These are phyloP conservation scores for Stereum hirsutum DNA, from an alignment of 1,284 basidiomycete species.

Conservation along the genomic window DNA sequence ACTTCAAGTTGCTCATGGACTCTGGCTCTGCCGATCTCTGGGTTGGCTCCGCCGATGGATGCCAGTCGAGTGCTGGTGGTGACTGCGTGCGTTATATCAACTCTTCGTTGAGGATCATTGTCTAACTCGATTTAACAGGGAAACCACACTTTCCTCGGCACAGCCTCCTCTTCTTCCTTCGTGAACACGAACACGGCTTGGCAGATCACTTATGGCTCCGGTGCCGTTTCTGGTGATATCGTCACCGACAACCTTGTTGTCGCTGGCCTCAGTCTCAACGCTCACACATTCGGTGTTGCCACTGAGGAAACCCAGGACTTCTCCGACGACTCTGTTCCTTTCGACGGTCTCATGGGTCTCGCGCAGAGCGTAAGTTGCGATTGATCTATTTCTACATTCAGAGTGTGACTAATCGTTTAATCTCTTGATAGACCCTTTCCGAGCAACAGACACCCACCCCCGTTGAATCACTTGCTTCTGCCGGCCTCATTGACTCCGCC, in stretches of 20 bases:
- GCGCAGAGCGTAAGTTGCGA: slow-evolving; percentile 50
- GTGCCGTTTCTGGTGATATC: slow-evolving; percentile 58
- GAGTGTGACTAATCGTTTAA: no score
- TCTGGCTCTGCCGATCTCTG: slow-evolving; percentile 83
- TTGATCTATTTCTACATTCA: neutral
- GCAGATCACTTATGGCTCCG: slow-evolving; percentile 72
- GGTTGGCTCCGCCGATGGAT: slow-evolving; percentile 52
- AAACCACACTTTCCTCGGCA: slow-evolving; percentile 63
- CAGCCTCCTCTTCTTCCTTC: slow-evolving; percentile 59
- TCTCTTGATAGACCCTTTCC: no score
- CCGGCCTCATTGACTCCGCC: slow-evolving; percentile 52
- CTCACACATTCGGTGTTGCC: slow-evolving; percentile 70
- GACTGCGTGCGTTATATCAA: slow-evolving; percentile 33
- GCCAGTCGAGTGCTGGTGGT: slow-evolving; percentile 34
- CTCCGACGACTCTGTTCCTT: slow-evolving; percentile 38
- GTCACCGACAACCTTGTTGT: slow-evolving; percentile 61
- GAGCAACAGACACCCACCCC: slow-evolving; percentile 62
- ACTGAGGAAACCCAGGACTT: slow-evolving; percentile 59
- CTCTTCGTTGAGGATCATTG: neutral
- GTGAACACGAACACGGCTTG: slow-evolving; percentile 45
- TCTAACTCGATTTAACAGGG: slow-evolving; percentile 22
- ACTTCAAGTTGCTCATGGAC: slow-evolving; percentile 77
- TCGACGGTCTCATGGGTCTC: slow-evolving; percentile 83
- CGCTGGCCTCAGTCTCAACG: slow-evolving; percentile 52
- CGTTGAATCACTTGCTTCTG: slow-evolving; percentile 60